Evolutionary conservation across 108 stramenopile genomes (phyloP), one percentile per base, ranked within the genome.

Genomic region (Conticribra weissflogii): DNA sequence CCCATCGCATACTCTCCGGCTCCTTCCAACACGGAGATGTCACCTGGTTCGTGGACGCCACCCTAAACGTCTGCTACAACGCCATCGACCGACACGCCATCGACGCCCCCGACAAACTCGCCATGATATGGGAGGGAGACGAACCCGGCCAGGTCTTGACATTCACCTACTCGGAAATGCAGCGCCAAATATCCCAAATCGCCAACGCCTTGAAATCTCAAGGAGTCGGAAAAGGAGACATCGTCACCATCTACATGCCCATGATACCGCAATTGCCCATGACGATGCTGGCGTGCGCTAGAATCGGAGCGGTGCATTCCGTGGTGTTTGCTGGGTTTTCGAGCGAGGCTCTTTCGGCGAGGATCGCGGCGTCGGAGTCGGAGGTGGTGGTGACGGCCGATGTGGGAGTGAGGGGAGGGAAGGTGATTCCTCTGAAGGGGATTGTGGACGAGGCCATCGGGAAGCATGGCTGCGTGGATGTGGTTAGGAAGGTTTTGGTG

Each of bases 251-350:
- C 31, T 96, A 96, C 81, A 86, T 96, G 93, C 93, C 95, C n/a
- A 96, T 96, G 95, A 88, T 96, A 48, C 90, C 90, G 31, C 90
- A 96, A 63, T 66, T 88, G 17, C 91, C 87, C 21, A 85, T 94
- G 71, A 85, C 83, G 23, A 94, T 96, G 85, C 82, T 96, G 4
- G 95, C 95, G 24, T 94, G 93, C 62, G 84, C 92, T 46, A 74
- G 95, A 36, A 86, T 96, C 51, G 95, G 95, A 21, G 93, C 93
- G 17, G 66, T 90, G 18, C 95, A 96, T 83, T 88, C 87, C 34
- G 92, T 96, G 1, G 91, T 96, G 1, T 94, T 96, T 73, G 99
- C 99, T 23, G 99, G 99, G 2, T 99, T 98, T 66, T 89, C 87
- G 25, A 86, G 96, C 46, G 97, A 95, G 54, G 94, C 97, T 12